Base-by-base conservation (phyloP, 225 moss, liverwort and hornwort genomes). In the Polytrichum formosum region DNA sequence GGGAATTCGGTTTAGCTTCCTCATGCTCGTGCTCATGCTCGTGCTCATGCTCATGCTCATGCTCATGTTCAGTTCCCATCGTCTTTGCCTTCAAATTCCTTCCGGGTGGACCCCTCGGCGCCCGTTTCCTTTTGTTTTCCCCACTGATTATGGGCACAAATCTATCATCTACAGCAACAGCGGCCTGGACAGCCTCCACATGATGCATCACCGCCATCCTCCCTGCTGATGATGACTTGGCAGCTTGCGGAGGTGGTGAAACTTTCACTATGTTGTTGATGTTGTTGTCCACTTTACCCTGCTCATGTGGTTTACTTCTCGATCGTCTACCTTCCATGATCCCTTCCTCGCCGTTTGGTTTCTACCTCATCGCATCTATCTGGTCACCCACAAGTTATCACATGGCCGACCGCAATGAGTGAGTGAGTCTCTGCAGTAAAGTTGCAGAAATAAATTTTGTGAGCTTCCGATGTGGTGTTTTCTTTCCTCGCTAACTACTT, bases 81-180 rank as follows among this genome's bases (percentile, higher is more conserved):
- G 13, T 46, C 77, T 77, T 87, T 16, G 79, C 77, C 66, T 87
- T 87, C 75, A 87, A 63, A 56, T 68, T 87, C 67, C 88, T 78
- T 53, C 87, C 82, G 7, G 75, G 79, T 20, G 73, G 90, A 55
- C 92, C 96, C 58, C 98, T 82, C 18, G 94, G 90, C 53, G 88
- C 94, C 69, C 94, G 86, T 82, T 94, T 98, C 67, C 94, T 77
- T 68, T 92, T 98, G 64, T 91, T 92, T 35, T 87, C 94, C 5
- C 88, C 92, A 27, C 90, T 79, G 25, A 98, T 76, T 28, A 81
- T 75, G 0, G 94, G 94, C 67, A 98, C 73, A 55, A 46, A 85
- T 69, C 90, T 80, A 68, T 92, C 82, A 25, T 87, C 81, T 4
- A 13, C 16, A 26, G 30, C 69, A 16, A 69, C 56, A 5, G 5